A percentile compares a stretch with the other conserved stretches of the same genome.
phyloP scores from a whole-genome alignment of 805 yeast species.

The Pichia cephalocereana region DNA sequence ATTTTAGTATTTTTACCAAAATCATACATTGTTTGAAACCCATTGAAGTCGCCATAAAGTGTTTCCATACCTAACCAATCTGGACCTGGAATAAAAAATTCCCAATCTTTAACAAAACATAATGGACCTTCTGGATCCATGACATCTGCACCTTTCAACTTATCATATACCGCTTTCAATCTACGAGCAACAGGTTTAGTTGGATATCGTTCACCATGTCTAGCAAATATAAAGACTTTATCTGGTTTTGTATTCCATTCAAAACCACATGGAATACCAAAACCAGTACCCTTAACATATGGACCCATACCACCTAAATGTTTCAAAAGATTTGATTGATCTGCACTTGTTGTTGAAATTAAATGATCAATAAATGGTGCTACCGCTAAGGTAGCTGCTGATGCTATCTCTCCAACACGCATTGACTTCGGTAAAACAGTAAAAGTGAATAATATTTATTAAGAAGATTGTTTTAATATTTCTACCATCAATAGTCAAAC shows the following conservation, averaged over 20 bases:
- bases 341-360: constrained; percentile 13
- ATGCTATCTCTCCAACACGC: background rate
- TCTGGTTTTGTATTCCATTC: constrained; percentile 25
- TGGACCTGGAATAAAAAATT: constrained; percentile 31
- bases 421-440: background rate
- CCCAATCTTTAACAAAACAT: constrained; percentile 44
- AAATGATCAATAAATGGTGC: constrained; percentile 1
- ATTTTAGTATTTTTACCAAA: constrained; percentile 42
- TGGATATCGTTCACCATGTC: constrained; percentile 79
- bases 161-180: constrained; percentile 2
- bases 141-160: constrained; percentile 17
- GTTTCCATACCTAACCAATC: constrained; percentile 38
- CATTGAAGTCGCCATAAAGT: constrained; percentile 41
- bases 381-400: background rate
- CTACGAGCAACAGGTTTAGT: constrained; percentile 30
- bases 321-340: constrained; percentile 40
- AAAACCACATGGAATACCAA: constrained; percentile 37
- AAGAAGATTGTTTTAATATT: no score
- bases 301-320: constrained; percentile 47
- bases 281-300: constrained; percentile 41
- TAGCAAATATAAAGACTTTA: constrained; percentile 61
- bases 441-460: no score
- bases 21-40: constrained; percentile 37
- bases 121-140: constrained; percentile 39
- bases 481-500: no score